Base-by-base conservation (phyloP, 768 basidiomycete genomes). In the Boletus huronensis region DNA sequence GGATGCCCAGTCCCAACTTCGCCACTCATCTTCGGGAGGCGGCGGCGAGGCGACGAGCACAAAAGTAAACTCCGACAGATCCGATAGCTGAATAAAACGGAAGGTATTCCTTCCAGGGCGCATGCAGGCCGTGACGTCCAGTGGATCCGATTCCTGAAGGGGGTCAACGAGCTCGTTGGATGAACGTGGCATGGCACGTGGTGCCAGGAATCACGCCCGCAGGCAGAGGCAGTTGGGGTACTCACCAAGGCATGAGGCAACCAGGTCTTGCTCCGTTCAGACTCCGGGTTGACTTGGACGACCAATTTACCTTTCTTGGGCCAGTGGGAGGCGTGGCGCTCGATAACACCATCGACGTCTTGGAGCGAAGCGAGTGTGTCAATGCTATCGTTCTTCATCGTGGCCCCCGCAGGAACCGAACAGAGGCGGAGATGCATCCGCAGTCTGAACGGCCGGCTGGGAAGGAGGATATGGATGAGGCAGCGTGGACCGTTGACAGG, bases 71-170 rank as follows among this genome's bases (percentile, higher is more conserved):
- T 75, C 66, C 17, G 73, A 66, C 59, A 81, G 66, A 47, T 69
- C 64, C 6, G 72, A 71, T 16, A 84, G 65, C 32, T 82, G 82
- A 40, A 83, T 77, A 51, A 83, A 73, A 35, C 76, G 74, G 50
- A 84, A 64, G 5, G 71, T 63, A 64, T 84, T 84, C 36, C 56
- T 64, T 9, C 82, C 82, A 39, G 73, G 69, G 31, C 58, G 67
- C 1, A 83, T 59, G 54, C 63, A 67, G 4, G 69, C 43, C 38
- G 79, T 77, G 43, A 83, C 68, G 44, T 81, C 73, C 21, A 79
- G 51, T 35, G 73, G 63, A 19, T 58, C 58, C 42, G 63, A 57
- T 46, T 67, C 70, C 77, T 69, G 31, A 46, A 53, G 8, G 14
- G n/a, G 5, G 31, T 55, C 17, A 52, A 42, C 17, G 31, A 19